Percentiles rank a stretch among this genome's conserved stretches.
Conservation (phyloP, 805 yeast species). For the Wickerhamiella parazyma region DNA sequence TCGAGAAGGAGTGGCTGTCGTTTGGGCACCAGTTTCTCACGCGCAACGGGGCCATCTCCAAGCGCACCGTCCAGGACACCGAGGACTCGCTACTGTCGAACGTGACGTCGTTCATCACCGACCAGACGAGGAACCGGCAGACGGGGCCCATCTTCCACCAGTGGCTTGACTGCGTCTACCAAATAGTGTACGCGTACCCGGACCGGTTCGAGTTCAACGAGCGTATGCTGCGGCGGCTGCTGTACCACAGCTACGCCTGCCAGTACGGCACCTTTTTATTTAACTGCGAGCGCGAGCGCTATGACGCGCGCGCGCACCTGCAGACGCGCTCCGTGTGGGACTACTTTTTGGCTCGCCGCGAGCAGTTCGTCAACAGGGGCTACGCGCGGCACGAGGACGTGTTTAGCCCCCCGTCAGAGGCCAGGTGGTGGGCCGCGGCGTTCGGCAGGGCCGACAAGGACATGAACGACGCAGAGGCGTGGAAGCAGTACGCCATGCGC, state of each 20-base stretch:
- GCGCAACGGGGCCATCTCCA: slow-evolving; percentile 47
- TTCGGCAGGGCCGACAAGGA: slow-evolving; percentile 66
- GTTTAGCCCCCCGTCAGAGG: slow-evolving; percentile 31
- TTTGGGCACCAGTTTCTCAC: slow-evolving; percentile 87
- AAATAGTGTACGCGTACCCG: slow-evolving; percentile 59
- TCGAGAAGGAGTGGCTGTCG: slow-evolving; percentile 92
- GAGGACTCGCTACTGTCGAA: slow-evolving; percentile 32
- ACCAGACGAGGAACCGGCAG: slow-evolving; percentile 25
- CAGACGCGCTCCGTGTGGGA: slow-evolving; percentile 83
- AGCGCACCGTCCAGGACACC: slow-evolving; percentile 9
- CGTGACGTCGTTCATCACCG: slow-evolving; percentile 29
- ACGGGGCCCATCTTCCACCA: slow-evolving; percentile 93
- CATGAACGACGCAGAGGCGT: slow-evolving; percentile 33
- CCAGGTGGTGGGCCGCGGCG: slow-evolving; percentile 83
- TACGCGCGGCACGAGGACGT: slow-evolving; percentile 26
- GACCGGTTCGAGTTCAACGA: slow-evolving; percentile 73
- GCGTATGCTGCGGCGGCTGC: slow-evolving; percentile 65
- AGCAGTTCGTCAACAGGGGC: slow-evolving; percentile 48
- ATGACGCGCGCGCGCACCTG: slow-evolving; percentile 29
- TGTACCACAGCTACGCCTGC: slow-evolving; percentile 83
- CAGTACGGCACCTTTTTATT: slow-evolving; percentile 86
- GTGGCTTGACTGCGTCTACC: slow-evolving; percentile 80
- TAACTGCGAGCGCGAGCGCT: slow-evolving; percentile 56
- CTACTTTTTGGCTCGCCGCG: slow-evolving; percentile 63
- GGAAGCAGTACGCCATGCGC: slow-evolving; percentile 14